These are phyloP conservation scores for Coemansia sp. DNA, from an alignment of 371 early-diverging fungal species.

Conservation along the genomic window DNA sequence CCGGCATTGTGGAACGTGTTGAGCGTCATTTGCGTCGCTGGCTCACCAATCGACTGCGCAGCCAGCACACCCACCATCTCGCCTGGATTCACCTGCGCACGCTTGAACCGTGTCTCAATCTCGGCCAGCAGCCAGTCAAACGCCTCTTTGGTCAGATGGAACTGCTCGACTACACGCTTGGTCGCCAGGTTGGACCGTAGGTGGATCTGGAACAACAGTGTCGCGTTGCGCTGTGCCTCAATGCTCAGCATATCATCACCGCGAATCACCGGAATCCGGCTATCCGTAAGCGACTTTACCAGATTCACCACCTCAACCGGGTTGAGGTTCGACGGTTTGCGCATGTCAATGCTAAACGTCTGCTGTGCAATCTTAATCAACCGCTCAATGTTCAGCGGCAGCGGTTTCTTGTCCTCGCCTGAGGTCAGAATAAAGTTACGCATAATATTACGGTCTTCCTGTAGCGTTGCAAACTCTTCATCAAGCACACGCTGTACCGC, in stretches of 20 bases:
- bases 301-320: conserved; percentile 80
- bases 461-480: conserved; percentile 76
- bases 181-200: conserved; percentile 82
- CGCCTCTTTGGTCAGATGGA: conserved; percentile 78
- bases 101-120: conserved; percentile 86
- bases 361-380: conserved; percentile 90
- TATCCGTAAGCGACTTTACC: conserved; percentile 68
- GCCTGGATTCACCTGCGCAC: conserved; percentile 90
- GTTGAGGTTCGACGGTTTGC: conserved; percentile 80
- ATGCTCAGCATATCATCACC: conserved; percentile 80
- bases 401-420: conserved; percentile 77
- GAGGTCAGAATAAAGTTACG: conserved; percentile 77
- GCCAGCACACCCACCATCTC: conserved; percentile 99
- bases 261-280: conserved; percentile 71
- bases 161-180: conserved; percentile 88
- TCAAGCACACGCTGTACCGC: conserved; percentile 72
- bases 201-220: conserved; percentile 81
- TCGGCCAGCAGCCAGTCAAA: conserved; percentile 96
- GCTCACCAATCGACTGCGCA: conserved; percentile 99
- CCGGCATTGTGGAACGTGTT: conserved; percentile 99
- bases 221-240: conserved; percentile 91
- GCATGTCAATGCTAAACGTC: conserved; percentile 78
- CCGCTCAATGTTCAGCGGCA: conserved; percentile 89
- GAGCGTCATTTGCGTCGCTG: conserved; percentile 99
- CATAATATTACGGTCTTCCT: conserved; percentile 70